These are phyloP conservation scores for Aureobasidium sp. DNA, from an alignment of 2,329 filamentous ascomycete genomes.

Conservation along the genomic window DNA sequence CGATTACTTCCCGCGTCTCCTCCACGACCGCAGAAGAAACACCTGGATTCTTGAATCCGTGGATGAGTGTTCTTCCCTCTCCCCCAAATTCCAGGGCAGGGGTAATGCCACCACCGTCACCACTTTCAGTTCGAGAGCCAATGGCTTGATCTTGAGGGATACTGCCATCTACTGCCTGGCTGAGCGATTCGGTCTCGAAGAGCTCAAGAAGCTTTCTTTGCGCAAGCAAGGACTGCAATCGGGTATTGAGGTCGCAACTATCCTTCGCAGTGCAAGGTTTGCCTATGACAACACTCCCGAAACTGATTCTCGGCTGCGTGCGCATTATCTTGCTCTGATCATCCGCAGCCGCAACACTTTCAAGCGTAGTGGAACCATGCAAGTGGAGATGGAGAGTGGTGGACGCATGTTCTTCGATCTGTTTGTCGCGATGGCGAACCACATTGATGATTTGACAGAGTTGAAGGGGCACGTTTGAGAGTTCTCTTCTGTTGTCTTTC, in stretches of 20 bases:
- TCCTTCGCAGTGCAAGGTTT: slow-evolving; percentile 87
- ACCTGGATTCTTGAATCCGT: slow-evolving; percentile 73
- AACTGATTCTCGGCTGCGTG: slow-evolving; percentile 83
- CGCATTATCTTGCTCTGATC: slow-evolving; percentile 94
- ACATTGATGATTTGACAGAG: slow-evolving; percentile 82
- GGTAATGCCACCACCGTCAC: slow-evolving; percentile 60
- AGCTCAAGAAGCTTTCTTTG: slow-evolving; percentile 83
- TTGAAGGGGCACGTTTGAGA: slow-evolving; percentile 56
- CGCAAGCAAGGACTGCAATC: slow-evolving; percentile 91
- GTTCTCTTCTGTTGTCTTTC: neutral
- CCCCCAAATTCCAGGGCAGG: slow-evolving; percentile 39
- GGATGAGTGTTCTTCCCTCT: slow-evolving; percentile 26
- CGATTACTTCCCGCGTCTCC: slow-evolving; percentile 84
- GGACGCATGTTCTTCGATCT: slow-evolving; percentile 96
- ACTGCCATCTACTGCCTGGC: slow-evolving; percentile 92
- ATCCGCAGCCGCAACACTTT: slow-evolving; percentile 96
- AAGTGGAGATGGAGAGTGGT: slow-evolving; percentile 94
- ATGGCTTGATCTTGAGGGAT: slow-evolving; percentile 73
- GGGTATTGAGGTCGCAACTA: slow-evolving; percentile 84
- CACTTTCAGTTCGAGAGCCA: slow-evolving; percentile 64
- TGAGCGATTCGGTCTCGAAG: slow-evolving; percentile 81
- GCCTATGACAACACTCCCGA: slow-evolving; percentile 93
- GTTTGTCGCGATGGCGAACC: slow-evolving; percentile 97
- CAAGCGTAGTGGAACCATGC: slow-evolving; percentile 97
- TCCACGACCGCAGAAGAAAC: slow-evolving; percentile 78